Evolutionary conservation across 2,329 filamentous ascomycete species (phyloP), one percentile per base, ranked within the genome.

Genomic region (Sclerotinia spermophila): DNA sequence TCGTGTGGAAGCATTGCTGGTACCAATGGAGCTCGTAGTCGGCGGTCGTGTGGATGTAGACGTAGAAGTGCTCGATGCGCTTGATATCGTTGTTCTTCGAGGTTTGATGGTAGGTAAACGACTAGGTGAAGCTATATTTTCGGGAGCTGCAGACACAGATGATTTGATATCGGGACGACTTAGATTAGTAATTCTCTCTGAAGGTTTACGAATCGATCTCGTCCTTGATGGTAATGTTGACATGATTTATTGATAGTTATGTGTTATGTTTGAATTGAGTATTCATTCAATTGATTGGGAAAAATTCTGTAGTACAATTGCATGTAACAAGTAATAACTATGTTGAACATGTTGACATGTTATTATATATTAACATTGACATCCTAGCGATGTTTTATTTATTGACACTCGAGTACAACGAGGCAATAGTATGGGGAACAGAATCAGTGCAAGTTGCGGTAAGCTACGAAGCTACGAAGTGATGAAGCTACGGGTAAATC

Each of bases 51-150:
- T 33, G n/a, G 65, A 67, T 48, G 59, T 59, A 38, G 48, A 45
- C 17, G 59, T 59, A 38, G 48, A 45, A 24, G 67, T 45, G 19
- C 48, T 30, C 21, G 60, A 48, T 11, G 67, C 66, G 42, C 67
- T 71, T 35, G 73, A 70, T 65, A 74, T 72, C 21, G 73, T 71
- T 27, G 74, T 71, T 38, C 72, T 75, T 68, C 77, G 72, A 21
- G 75, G 75, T 68, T 75, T 77, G 56, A 77, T 73, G 17, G 69
- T 69, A 65, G 78, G 78, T 40, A 80, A 74, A 70, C 78, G 75
- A 73, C 77, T 79, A 51, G 78, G 78, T 60, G 78, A 79, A 27
- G 68, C 38, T 21, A 24, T 48, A 35, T 38, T 58, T 33, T 58
- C 68, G 21, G 48, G 24, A 40, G 51, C 15, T 44, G 48, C 45